Base-by-base conservation (phyloP, 2,329 filamentous ascomycete species). In the Chaetomiaceae sp. region DNA sequence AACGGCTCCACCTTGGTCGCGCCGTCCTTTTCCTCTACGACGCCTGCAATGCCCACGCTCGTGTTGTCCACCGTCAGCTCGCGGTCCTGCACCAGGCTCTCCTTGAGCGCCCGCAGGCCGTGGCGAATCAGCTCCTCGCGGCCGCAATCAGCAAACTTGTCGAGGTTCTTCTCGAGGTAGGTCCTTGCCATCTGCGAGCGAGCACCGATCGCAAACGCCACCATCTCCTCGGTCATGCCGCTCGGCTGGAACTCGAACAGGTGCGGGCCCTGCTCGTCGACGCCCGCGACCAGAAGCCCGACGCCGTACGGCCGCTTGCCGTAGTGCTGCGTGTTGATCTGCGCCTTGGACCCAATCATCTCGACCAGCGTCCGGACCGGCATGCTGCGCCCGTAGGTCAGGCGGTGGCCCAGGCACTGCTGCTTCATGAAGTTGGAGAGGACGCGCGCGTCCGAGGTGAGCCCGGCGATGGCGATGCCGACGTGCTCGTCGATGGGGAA, bases 381-480 rank as follows among this genome's bases (percentile, higher is more conserved):
- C 70, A 99, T 94, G 63, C 91, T 85, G 63, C 94, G 91, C 74
- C 89, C 92, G 78, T 96, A 97, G 54, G 91, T 96, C 65, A 99
- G 86, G 72, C 92, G 91, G 66, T 94, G 92, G 67, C 89, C 88
- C 67, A 99, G 89, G 60, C 90, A 95, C 77, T 97, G 94, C 76
- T 96, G 91, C 80, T 96, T 97, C 92, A 99, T 97, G 80, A 96
- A 99, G 83, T 99, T 99, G 80, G 91, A 96, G 65, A 99, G 91
- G 65, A 99, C 94, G 68, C 94, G 94, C 69, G 92, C 94, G 74
- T 99, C 94, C 55, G 92, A 96, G 63, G 94, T 94, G 59, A 99
- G 89, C 65, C 94, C 94, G 63, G 94, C 94, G 66, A 99, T 95
- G 66, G 92, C 91, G 67, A 99, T 85, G 63, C 91, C 94, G 65